Evolutionary conservation across 139 green algal species (phyloP).

Genomic region (Haematococcus sp.): DNA sequence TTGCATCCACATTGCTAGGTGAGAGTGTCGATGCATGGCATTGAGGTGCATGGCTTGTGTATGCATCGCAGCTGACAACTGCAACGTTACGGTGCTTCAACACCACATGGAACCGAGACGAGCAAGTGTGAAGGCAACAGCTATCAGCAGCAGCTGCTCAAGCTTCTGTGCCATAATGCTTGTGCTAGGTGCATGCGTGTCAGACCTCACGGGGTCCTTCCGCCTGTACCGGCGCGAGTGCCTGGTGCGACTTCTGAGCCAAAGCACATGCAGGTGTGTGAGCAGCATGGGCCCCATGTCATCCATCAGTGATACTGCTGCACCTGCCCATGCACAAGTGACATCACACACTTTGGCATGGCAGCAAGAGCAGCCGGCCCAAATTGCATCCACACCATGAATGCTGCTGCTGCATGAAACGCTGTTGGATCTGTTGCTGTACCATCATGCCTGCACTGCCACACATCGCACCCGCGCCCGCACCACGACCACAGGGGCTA

Average conservation of each 20-base stretch:
- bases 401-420: background rate
- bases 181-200: constrained; percentile 7
- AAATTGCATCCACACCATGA: background rate
- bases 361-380: background rate
- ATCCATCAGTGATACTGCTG: too few species aligned
- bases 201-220: constrained; percentile 93
- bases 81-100: too few species aligned
- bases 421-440: background rate
- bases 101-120: too few species aligned
- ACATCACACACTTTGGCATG: background rate
- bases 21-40: background rate
- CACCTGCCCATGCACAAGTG: too few species aligned
- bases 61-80: too few species aligned
- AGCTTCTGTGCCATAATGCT: background rate
- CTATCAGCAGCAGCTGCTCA: too few species aligned
- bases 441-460: too few species aligned
- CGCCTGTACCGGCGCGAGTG: constrained; percentile 73
- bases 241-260: constrained; percentile 54
- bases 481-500: too few species aligned
- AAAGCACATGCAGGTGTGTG: constrained; percentile 19
- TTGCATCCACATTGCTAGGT: constrained; percentile 78
- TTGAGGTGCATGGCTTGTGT: too few species aligned
- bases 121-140: too few species aligned
- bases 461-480: too few species aligned
- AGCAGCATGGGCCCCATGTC: too few species aligned